Evolutionary conservation across 257 asterid species (phyloP), one percentile per base, ranked within the genome.

Genomic region (Thymus mandschuricus): DNA sequence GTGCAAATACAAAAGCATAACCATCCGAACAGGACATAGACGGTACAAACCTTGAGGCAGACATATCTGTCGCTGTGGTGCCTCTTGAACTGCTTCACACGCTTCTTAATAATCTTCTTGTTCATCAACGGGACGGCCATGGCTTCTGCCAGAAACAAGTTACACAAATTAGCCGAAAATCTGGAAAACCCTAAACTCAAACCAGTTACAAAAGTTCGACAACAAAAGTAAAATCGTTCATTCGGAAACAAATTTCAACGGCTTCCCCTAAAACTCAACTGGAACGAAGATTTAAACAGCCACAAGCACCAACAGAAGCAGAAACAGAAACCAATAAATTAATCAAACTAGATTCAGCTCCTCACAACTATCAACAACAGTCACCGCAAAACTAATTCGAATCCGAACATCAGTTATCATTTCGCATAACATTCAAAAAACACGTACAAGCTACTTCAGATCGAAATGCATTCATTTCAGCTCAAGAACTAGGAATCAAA

Each of bases 81-180:
- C 77, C 86, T 72, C 81, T 72, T 82, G 76, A 82, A 82, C 83
- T 64, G 64, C 77, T 68, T 81, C 21, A 72, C 81, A 46, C 81
- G 79, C 78, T 82, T 82, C 75, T 82, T 79, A 44, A 82, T 62
- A 49, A 79, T 75, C 86, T 72, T 82, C 81, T 82, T 82, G 79
- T 38, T 43, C 70, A 82, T 69, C 83, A 78, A 72, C 1, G 83
- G 83, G 10, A 76, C 83, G 5, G 83, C 83, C 83, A 79, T 79
- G 52, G 74, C 62, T 71, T 60, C 80, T 76, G 74, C 77, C 80
- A 51, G 1, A 15, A 7, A 2, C 5, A 15, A 51, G 12, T 6
- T 5, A 7, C 3, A n/a, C 30, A 51, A 0, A 51, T 51, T 21
- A 51, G 58, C 58, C 6, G 11, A 51, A 51, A n/a, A 51, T 21